Evolutionary conservation across 2,329 filamentous ascomycete species (phyloP).

Genomic region (Coleophoma crateriformis): DNA sequence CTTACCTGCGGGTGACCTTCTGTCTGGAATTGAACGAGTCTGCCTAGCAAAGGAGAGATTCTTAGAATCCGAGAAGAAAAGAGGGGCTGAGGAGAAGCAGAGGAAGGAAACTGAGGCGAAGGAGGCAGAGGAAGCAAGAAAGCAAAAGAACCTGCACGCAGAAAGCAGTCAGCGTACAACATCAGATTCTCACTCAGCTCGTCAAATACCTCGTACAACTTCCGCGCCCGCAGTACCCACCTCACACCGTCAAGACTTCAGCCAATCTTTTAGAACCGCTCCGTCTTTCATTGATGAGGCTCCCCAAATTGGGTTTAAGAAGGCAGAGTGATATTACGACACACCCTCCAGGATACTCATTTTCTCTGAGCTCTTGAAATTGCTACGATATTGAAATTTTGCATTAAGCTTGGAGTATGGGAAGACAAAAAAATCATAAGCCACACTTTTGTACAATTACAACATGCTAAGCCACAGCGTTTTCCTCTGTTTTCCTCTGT

Average conservation of each 20-base stretch:
- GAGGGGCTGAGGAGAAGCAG: background rate
- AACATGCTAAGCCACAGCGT: background rate
- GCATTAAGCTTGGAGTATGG: background rate
- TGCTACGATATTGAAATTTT: background rate
- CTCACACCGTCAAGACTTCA: background rate
- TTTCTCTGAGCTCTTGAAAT: background rate
- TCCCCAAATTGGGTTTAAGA: background rate
- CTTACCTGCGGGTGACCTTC: conserved; percentile 9
- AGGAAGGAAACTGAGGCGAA: background rate
- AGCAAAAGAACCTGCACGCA: background rate
- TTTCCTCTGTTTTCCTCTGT: too few species aligned
- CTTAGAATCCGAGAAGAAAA: background rate
- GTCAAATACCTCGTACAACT: background rate
- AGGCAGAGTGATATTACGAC: too few species aligned
- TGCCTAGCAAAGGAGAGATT: conserved; percentile 17
- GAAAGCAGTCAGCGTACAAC: too few species aligned
- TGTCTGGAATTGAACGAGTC: conserved; percentile 17
- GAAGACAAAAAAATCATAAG: background rate
- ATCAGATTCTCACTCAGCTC: background rate
- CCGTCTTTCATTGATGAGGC: background rate
- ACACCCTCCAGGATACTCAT: too few species aligned
- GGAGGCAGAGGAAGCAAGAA: background rate
- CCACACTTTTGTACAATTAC: background rate
- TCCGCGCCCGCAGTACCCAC: background rate
- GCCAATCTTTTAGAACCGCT: background rate